phyloP scores from a whole-genome alignment of 306 rosid genomes.

The Benincasa hispida region DNA sequence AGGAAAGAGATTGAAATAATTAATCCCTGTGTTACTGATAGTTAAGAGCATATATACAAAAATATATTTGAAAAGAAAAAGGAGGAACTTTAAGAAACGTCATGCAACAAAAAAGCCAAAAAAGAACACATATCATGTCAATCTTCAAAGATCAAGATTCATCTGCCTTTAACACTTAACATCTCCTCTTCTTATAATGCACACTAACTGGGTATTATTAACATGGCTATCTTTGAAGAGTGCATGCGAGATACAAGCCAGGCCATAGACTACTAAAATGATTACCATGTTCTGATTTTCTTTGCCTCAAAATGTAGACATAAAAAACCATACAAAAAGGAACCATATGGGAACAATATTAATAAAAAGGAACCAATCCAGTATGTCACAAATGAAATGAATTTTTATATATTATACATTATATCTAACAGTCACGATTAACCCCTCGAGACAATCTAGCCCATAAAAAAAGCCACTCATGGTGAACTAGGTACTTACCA shows the following conservation, averaged over 20 bases:
- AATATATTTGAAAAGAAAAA: neutral
- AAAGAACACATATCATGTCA: neutral
- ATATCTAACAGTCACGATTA: neutral
- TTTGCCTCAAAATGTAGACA: neutral
- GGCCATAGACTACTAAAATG: neutral
- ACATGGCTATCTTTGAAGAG: neutral
- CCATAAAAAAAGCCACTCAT: neutral
- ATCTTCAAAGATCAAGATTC: neutral
- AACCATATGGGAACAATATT: neutral
- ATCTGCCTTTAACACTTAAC: neutral
- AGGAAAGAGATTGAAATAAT: neutral
- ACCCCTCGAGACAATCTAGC: neutral
- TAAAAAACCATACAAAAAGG: neutral
- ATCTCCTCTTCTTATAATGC: neutral
- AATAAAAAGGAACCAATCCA: neutral
- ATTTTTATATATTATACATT: neutral
- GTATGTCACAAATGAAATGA: neutral
- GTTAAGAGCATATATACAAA: neutral
- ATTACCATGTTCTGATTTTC: neutral
- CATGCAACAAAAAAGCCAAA: neutral
- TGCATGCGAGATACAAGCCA: neutral
- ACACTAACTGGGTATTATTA: neutral
- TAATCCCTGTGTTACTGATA: neutral
- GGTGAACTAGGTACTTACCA: neutral
- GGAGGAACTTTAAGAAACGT: neutral